Evolutionary conservation across 768 basidiomycete species (phyloP), one percentile per base, ranked within the genome.

Genomic region (Mycena pura): DNA sequence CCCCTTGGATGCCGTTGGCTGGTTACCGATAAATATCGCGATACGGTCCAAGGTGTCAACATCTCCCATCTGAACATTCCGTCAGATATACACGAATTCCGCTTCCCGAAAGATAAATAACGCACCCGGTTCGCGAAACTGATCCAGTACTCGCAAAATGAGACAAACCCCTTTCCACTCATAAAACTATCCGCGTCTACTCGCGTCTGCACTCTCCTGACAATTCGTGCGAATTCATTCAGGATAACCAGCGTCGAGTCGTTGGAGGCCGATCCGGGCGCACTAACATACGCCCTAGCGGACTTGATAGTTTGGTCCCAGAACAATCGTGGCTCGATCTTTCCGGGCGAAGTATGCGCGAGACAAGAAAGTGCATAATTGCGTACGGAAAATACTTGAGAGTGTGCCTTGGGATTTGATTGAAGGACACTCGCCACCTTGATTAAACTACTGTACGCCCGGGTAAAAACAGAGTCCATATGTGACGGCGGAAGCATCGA

Each of bases 101-200:
- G 39, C 31, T 27, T 27, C 19, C 34, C 14, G 14, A 5, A 29
- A 52, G 29, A 28, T 47, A 39, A 6, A 53, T 22, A 39, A 72
- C 80, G 57, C 46, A 89, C 92, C 77, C 80, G 80, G 67, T 84
- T 85, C 0, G 91, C 90, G 63, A 92, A 84, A 19, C 74, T 77
- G 65, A 86, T 81, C 86, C 92, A 92, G 53, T 84, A 86, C 63
- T 93, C 90, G 69, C 90, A 92, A 70, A 90, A 84, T 8, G 77
- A 76, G 14, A 84, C 61, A 67, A 90, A 93, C 0, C 80, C 77
- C 45, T 74, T 79, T 3, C 86, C 86, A 15, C 72, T 72, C 55
- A 84, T 63, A 62, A 89, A 88, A 0, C 31, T 62, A 2, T 57
- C 69, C n/a, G 49, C 63, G 63, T 78, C 81, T 28, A 57, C 51